These are phyloP conservation scores for Calonectria pseudoreteaudii DNA, from an alignment of 2,329 filamentous ascomycete species.

Conservation along the genomic window DNA sequence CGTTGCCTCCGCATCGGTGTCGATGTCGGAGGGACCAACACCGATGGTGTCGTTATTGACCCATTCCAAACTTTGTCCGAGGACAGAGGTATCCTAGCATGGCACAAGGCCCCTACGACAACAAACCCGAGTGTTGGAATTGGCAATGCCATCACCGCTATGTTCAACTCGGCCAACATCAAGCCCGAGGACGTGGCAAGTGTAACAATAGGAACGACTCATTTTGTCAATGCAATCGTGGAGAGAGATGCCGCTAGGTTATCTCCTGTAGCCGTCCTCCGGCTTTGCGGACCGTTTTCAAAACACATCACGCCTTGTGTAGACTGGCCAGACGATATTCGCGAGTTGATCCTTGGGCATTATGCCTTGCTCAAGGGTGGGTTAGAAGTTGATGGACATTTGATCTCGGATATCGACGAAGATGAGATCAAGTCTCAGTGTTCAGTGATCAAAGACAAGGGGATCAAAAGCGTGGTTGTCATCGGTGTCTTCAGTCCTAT, in stretches of 20 bases:
- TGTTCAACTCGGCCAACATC: conserved; percentile 52
- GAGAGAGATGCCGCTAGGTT: conserved; percentile 63
- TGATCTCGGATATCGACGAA: conserved; percentile 60
- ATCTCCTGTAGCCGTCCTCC: conserved; percentile 63
- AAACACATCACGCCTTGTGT: conserved; percentile 62
- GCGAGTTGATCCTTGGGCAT: conserved; percentile 59
- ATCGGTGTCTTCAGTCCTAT: conserved; percentile 66
- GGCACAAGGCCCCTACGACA: conserved; percentile 45
- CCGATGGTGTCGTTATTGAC: conserved; percentile 64
- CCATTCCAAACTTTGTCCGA: conserved; percentile 49
- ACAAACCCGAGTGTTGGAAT: conserved; percentile 14
- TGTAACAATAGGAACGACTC: conserved; percentile 67
- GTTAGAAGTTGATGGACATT: conserved; percentile 62
- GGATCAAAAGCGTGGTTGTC: conserved; percentile 61
- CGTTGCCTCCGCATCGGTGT: conserved; percentile 56
- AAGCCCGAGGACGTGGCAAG: conserved; percentile 55
- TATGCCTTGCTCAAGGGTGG: conserved; percentile 61
- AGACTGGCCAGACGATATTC: conserved; percentile 65
- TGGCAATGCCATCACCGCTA: conserved; percentile 51
- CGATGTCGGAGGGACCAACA: conserved; percentile 65
- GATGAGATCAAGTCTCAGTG: conserved; percentile 55
- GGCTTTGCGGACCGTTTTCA: conserved; percentile 66
- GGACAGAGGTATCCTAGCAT: conserved; percentile 59
- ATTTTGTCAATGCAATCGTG: conserved; percentile 70
- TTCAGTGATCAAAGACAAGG: conserved; percentile 51